Percentiles rank a stretch among this genome's conserved stretches.
phyloP scores from a whole-genome alignment of 2,329 filamentous ascomycete genomes.

The Fusarium guadeloupense region DNA sequence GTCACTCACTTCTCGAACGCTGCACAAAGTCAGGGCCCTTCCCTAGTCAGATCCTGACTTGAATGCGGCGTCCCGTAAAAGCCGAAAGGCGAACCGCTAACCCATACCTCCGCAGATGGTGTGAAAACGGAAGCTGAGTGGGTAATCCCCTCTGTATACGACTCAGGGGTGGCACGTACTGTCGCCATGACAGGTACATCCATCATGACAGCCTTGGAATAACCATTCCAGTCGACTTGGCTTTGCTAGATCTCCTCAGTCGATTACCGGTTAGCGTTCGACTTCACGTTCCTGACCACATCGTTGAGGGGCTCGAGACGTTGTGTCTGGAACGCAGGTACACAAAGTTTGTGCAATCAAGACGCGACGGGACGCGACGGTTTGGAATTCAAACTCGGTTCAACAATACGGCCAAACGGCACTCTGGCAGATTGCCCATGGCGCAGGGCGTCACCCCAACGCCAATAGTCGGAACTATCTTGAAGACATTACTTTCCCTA shows the following conservation, averaged over 20 bases:
- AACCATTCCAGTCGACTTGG: slow-evolving; percentile 15
- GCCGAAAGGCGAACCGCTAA: slow-evolving; percentile 19
- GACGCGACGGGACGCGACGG: neutral
- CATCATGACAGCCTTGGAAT: neutral
- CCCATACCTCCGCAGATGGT: slow-evolving; percentile 1
- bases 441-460: slow-evolving; percentile 21
- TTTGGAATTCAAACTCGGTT: slow-evolving; percentile 16
- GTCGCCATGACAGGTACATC: slow-evolving; percentile 12
- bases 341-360: slow-evolving; percentile 12
- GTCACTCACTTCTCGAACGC: slow-evolving; percentile 3
- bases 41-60: slow-evolving; percentile 18
- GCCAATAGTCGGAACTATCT: slow-evolving; percentile 24
- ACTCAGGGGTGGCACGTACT: slow-evolving; percentile 30
- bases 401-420: slow-evolving; percentile 5
- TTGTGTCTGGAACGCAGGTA: slow-evolving; percentile 29
- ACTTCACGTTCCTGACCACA: neutral
- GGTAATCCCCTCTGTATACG: slow-evolving; percentile 15
- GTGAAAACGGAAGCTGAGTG: slow-evolving; percentile 29
- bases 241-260: slow-evolving; percentile 11
- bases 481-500: neutral
- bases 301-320: neutral
- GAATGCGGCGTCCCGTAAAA: slow-evolving; percentile 22
- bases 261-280: neutral
- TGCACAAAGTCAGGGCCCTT: slow-evolving; percentile 13
- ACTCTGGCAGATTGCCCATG: slow-evolving; percentile 10